These are phyloP conservation scores for Eimeria brunetti DNA, from an alignment of 169 alveolate species.

Conservation along the genomic window DNA sequence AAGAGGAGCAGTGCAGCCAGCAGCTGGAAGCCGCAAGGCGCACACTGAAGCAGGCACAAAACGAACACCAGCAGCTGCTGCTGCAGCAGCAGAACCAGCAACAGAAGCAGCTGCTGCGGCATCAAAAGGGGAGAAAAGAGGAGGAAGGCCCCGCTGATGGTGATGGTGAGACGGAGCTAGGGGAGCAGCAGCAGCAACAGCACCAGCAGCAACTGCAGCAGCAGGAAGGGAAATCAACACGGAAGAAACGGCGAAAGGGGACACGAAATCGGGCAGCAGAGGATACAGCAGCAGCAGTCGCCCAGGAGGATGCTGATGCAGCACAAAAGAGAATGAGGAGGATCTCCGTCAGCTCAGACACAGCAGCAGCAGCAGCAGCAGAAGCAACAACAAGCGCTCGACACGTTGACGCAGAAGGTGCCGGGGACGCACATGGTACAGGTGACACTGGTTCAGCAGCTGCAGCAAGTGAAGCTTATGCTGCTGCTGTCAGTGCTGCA, in stretches of 20 bases:
- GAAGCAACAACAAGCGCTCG: neutral
- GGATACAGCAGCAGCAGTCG: neutral
- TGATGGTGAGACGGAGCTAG: neutral
- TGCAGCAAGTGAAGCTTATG: neutral
- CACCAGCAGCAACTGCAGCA: constrained; percentile 11
- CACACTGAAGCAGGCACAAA: neutral
- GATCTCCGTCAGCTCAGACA: neutral
- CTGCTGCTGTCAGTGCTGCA: constrained; percentile 10
- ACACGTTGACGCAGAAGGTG: neutral
- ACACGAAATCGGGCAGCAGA: constrained; percentile 25
- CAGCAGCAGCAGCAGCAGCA: constrained; percentile 11
- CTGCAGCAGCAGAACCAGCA: constrained; percentile 26
- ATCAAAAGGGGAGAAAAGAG: neutral
- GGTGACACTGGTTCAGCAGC: constrained; percentile 15
- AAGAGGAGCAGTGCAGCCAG: neutral
- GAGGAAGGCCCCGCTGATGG: neutral
- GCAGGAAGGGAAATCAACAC: neutral
- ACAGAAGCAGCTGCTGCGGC: neutral
- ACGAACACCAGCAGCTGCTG: constrained; percentile 29
- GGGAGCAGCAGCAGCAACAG: neutral
- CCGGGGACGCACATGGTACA: neutral
- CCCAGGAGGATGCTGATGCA: neutral
- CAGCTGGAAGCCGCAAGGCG: constrained; percentile 24
- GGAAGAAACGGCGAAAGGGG: constrained; percentile 58
- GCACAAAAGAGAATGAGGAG: constrained; percentile 20